Evolutionary conservation across 2,329 filamentous ascomycete species (phyloP).

Genomic region (Cladosporium halotolerans): DNA sequence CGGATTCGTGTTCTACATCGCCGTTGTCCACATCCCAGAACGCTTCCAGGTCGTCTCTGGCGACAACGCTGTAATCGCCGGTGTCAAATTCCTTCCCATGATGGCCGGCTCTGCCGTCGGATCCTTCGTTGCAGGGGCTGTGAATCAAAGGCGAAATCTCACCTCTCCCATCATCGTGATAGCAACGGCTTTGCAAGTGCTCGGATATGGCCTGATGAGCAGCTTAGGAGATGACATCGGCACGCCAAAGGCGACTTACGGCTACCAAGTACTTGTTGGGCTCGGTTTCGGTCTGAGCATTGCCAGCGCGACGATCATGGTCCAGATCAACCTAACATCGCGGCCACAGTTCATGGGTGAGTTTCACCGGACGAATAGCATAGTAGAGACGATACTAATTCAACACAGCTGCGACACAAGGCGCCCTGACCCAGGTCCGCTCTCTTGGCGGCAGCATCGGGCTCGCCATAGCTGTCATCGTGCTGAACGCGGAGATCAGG

Average conservation of each 20-base stretch:
- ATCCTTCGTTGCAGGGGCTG: conserved; percentile 11
- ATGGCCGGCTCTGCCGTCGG: conserved; percentile 17
- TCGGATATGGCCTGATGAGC: conserved; percentile 17
- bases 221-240: conserved; percentile 6
- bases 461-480: conserved; percentile 14
- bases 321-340: conserved; percentile 3
- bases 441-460: conserved; percentile 17
- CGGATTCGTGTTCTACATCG: conserved; percentile 19
- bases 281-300: conserved; percentile 17
- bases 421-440: conserved; percentile 15
- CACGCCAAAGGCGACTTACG: conserved; percentile 12
- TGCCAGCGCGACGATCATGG: conserved; percentile 13
- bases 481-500: conserved; percentile 14
- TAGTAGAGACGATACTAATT: background rate
- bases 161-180: conserved; percentile 13
- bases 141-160: conserved; percentile 11
- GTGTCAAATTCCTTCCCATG: conserved; percentile 19
- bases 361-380: background rate
- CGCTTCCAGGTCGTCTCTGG: conserved; percentile 21
- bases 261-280: conserved; percentile 18
- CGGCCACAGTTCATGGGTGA: background rate
- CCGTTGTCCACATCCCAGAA: conserved; percentile 19
- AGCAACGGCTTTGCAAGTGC: conserved; percentile 12
- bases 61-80: conserved; percentile 17
- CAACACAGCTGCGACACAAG: conserved; percentile 16